A percentile compares a stretch with the other conserved stretches of the same genome.
Conservation (phyloP, 352 stramenopile species). For the Globisporangium polare region DNA sequence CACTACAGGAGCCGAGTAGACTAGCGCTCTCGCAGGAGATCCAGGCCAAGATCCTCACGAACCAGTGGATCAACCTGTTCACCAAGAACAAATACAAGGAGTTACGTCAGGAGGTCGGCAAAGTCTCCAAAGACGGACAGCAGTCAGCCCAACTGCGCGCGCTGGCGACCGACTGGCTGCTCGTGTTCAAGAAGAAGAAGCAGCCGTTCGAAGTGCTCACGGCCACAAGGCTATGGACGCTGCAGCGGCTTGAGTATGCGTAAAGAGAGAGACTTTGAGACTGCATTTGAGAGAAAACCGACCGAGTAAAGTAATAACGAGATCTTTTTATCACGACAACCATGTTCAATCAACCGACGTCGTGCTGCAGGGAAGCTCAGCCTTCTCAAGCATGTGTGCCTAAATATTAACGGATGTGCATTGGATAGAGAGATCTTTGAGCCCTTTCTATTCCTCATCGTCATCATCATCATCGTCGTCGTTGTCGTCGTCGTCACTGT, state of each 20-base stretch:
- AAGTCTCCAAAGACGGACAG: conserved; percentile 1
- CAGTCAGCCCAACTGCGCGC: neutral
- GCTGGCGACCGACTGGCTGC: conserved; percentile 35
- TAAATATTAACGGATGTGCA: neutral
- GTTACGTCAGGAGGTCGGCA: conserved; percentile 31
- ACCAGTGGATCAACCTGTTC: conserved; percentile 55
- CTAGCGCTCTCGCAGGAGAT: conserved; percentile 22
- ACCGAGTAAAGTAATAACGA: neutral
- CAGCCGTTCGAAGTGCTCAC: conserved; percentile 45
- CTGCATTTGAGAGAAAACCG: neutral
- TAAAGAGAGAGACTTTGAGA: neutral
- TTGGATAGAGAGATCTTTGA: neutral
- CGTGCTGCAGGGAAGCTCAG: no score
- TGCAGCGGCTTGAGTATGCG: conserved; percentile 36
- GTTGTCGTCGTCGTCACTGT: neutral
- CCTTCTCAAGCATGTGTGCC: no score
- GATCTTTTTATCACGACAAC: neutral
- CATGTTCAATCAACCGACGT: neutral
- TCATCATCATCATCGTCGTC: conserved; percentile 10
- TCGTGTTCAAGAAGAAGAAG: conserved; percentile 39
- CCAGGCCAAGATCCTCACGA: conserved; percentile 37
- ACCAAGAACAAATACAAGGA: conserved; percentile 36
- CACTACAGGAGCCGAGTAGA: neutral
- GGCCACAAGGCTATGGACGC: conserved; percentile 29
- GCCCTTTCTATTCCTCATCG: neutral